Evolutionary conservation across 1,139 yeast genomes (phyloP), one percentile per base, ranked within the genome.

Genomic region (Taphrina flavorubra): DNA sequence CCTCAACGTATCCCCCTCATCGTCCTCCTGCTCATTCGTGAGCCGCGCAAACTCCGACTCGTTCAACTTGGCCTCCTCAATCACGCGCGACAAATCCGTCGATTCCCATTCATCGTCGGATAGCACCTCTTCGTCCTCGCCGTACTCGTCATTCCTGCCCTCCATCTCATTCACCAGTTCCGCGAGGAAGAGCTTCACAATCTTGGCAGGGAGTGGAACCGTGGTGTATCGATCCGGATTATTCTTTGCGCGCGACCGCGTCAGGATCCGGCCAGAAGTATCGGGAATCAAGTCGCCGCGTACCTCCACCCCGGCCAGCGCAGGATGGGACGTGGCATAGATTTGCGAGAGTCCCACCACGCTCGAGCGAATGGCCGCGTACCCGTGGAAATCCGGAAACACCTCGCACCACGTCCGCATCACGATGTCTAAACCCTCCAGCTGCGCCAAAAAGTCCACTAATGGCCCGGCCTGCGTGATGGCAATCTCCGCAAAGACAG

Each of bases 341-440:
- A 70, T 51, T 16, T 65, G 67, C 25, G 65, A 53, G 49, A 70
- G 51, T 13, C 71, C 71, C 31, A 65, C 70, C 37, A 66, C 65
- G 39, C 62, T 67, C 7, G 66, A 18, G 10, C 68, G 55, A 20
- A 70, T 69, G 20, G 70, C 51, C n/a, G 53, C 62, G 40, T 69
- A 65, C 7, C 71, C 69, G 18, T 67, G 69, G 46, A 70, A 66
- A 47, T 61, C 69, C 37, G 64, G 61, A 34, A 69, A 61, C 20
- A 69, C 69, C 42, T 70, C 71, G 40, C 68, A 70, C 71, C 71
- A 70, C 36, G 69, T 63, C 37, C 58, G n/a, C 68, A 69, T 61
- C n/a, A 70, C 55, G 14, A 64, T 47, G n/a, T 70, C 70, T 7
- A 70, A 42, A 8, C 69, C 71, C 2, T 57, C 36, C 31, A 53